Base-by-base conservation (phyloP, 2,329 filamentous ascomycete species). In the Trichophyton equinum region DNA sequence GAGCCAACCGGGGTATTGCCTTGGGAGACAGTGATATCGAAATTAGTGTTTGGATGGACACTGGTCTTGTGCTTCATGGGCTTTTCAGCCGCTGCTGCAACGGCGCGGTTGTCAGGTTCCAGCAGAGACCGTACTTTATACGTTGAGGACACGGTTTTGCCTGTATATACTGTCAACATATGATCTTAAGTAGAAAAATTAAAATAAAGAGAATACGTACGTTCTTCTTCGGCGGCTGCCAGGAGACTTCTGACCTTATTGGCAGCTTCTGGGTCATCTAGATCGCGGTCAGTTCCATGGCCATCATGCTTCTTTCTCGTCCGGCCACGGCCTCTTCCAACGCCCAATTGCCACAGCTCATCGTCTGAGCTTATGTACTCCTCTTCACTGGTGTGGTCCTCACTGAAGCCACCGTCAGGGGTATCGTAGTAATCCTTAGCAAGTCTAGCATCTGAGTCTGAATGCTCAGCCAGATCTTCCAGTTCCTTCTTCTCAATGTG, bases 1-100 rank as follows among this genome's bases (percentile, higher is more conserved):
- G 90, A 95, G 64, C 90, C 87, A 61, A 91, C 81, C 0, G 84
- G 83, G 0, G 82, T 85, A 2, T 79, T 78, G 47, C 78, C 66
- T 33, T 77, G 76, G 76, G 86, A 73, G 75, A 81, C 81, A 13
- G 82, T 79, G 62, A 85, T 77, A 68, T 96, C 91, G 70, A 91
- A 96, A 70, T 86, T 94, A 9, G 89, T 95, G 59, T 84, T 83
- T 0, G 91, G 91, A 71, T 95, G 91, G 9, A 94, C 82, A 1
- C 81, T 80, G 1, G 79, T 70, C 60, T 73, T 70, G 70, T 76
- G 69, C 65, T 72, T 40, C 65, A 72, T 65, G 77, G 76, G 69
- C 66, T 81, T 84, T 61, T 87, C 83, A 15, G 85, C 84, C 2
- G 80, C 76, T 0, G 86, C 82, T 33, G 78, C 80, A 0, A 84